Base-by-base conservation (phyloP, 2,329 filamentous ascomycete species). In the Colletotrichum sp. region DNA sequence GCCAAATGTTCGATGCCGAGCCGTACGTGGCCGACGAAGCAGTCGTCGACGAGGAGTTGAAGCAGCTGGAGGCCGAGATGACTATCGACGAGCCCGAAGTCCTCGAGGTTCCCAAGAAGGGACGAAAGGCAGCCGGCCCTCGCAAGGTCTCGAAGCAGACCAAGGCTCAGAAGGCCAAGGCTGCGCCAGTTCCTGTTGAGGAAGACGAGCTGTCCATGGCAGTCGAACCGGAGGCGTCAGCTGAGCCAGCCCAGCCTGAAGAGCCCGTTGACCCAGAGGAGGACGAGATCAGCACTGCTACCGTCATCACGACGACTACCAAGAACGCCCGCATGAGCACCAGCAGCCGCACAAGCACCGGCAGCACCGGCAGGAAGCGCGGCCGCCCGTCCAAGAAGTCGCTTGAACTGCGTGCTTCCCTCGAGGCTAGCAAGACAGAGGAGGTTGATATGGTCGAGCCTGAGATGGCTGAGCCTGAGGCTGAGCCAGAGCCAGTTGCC, bases 91-190 rank as follows among this genome's bases (percentile, higher is more conserved):
- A 80, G 28, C 76, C 81, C 10, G 86, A 88, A 55, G 79, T 84
- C n/a, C 78, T 89, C 0, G 82, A 85, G 6, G 84, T 89, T 13
- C 86, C 89, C 6, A 92, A 92, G 82, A 92, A 90, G 80, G 89
- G 88, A 30, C 88, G 88, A 65, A 91, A 91, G 79, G 81, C 88
- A 8, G 81, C 80, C 4, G 87, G 83, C n/a, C 83, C 86, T 5
- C 87, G 87, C 60, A 92, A 91, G 78, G 86, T 79, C 1, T 90
- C 90, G 0, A 91, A 90, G 81, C 88, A 90, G 77, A 86, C 86
- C 12, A 89, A 88, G 67, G 76, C 84, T 8, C 87, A 85, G 79
- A 90, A 89, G 79, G 74, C 82, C 9, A 88, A 88, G 78, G 81
- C 84, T 4, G 79, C 82, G 9, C 77, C 78, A 32, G 69, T 67